These are phyloP conservation scores for Ceratocystiopsis minuta DNA, from an alignment of 2,329 filamentous ascomycete species.

Conservation along the genomic window DNA sequence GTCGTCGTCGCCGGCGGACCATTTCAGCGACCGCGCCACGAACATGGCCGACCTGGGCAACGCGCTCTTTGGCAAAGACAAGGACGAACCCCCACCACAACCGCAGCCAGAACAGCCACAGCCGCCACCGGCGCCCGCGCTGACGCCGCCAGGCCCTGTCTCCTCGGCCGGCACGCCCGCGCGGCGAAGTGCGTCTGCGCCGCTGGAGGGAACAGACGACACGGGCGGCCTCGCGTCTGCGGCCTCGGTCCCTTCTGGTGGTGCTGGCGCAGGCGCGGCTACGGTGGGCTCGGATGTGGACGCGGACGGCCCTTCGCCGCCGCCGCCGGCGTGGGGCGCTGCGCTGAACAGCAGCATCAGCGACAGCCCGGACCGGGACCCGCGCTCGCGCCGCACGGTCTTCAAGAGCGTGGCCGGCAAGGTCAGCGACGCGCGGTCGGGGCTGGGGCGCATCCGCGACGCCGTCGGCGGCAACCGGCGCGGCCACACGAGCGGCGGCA, in stretches of 20 bases:
- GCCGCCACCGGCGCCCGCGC: background rate
- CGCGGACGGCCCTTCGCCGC: constrained; percentile 13
- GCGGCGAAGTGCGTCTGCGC: constrained; percentile 32
- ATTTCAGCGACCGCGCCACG: constrained; percentile 24
- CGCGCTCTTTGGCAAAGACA: constrained; percentile 39
- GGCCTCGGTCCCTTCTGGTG: no score
- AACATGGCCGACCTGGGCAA: constrained; percentile 26
- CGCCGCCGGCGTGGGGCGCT: constrained; percentile 24
- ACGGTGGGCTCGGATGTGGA: background rate
- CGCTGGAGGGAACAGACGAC: constrained; percentile 10
- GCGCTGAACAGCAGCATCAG: constrained; percentile 18
- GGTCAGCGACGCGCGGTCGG: constrained; percentile 64
- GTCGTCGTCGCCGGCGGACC: background rate
- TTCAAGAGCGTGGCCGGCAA: constrained; percentile 67
- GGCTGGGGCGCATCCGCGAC: constrained; percentile 71
- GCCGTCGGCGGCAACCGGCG: constrained; percentile 48
- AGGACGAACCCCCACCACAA: constrained; percentile 20
- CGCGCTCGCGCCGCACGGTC: constrained; percentile 29
- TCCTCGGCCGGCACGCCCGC: no score
- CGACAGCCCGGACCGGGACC: constrained; percentile 20
- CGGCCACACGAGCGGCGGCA: constrained; percentile 24
- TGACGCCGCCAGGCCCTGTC: no score
- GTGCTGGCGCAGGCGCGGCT: no score
- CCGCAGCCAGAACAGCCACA: constrained; percentile 10
- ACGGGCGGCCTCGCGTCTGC: no score